Percentiles rank a stretch among this genome's conserved stretches.
Conservation (phyloP, 2,329 filamentous ascomycete species). For the Verticillium zaregamsianum region DNA sequence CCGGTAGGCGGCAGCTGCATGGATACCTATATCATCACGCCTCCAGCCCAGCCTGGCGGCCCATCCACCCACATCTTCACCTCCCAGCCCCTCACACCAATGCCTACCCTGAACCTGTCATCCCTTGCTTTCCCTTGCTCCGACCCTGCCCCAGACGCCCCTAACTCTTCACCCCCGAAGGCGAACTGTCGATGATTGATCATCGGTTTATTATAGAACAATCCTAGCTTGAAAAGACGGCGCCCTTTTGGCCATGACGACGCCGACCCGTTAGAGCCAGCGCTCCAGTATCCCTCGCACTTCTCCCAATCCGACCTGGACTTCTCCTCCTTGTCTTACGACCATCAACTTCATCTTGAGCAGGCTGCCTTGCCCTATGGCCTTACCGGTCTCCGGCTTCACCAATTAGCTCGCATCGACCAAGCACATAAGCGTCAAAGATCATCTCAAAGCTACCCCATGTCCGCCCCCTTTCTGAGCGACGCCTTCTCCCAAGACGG, state of each 20-base stretch:
- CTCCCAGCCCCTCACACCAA: neutral
- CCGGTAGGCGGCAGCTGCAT: conserved; percentile 39
- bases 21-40: conserved; percentile 31
- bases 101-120: conserved; percentile 11
- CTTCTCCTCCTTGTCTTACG: conserved; percentile 19
- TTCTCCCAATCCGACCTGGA: conserved; percentile 18
- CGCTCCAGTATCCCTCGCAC: conserved; percentile 25
- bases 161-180: conserved; percentile 16
- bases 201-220: conserved; percentile 30
- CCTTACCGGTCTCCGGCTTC: conserved; percentile 24
- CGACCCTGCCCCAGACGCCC: conserved; percentile 17
- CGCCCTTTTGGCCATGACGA: conserved; percentile 35
- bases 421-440: conserved; percentile 25
- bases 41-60: neutral
- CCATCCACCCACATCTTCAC: neutral
- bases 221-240: conserved; percentile 37
- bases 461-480: conserved; percentile 21
- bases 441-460: conserved; percentile 22
- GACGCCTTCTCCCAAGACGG: conserved; percentile 20
- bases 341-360: conserved; percentile 20
- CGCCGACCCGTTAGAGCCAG: conserved; percentile 26
- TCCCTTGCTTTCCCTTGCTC: conserved; percentile 20
- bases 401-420: conserved; percentile 14
- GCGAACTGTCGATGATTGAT: conserved; percentile 15
- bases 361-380: conserved; percentile 25